Base-by-base conservation (phyloP, 805 yeast species). In the Candida germanica region DNA sequence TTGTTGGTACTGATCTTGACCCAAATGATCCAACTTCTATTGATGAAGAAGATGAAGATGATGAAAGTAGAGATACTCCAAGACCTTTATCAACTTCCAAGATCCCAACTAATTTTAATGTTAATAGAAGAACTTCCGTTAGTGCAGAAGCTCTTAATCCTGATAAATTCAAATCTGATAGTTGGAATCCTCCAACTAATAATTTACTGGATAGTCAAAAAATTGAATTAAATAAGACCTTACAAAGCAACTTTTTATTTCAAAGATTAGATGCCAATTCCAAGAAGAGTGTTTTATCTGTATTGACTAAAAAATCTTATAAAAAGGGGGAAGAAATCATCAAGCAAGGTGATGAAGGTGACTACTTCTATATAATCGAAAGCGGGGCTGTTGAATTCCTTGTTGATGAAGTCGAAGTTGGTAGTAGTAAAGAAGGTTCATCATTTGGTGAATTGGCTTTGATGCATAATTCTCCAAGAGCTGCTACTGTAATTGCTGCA, bases 391-490 rank as follows among this genome's bases (percentile, higher is more conserved):
- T 93, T 38, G 91, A 87, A 44, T 89, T 80, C 52, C 74, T 71
- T 49, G 89, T 84, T 21, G 77, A 87, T 56, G 83, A 79, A 35
- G 57, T 73, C 29, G 75, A 79, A 51, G 91, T 88, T 25, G 81
- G 77, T 54, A 69, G 83, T 1, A 74, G 86, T n/a, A 83, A 86
- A 7, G 79, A 87, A 26, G 97, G 98, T 5, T 78, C 95, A 4
- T 81, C 91, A 29, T 93, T 93, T 62, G 98, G 98, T 56, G 98
- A 93, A 62, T 74, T 93, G 53, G 98, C 98, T 3, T 73, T 93
- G 51, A 88, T 93, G 96, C 91, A 93, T 68, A 91, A 93, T 60
- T 80, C 96, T 13, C 97, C 97, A 43, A 80, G 98, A 64, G 98
- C 98, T 6, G 98, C 98, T 7, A 87, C 98, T 1, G 97, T 86